These are phyloP conservation scores for Diutina rugosa DNA, from an alignment of 1,139 yeast genomes.

Conservation along the genomic window DNA sequence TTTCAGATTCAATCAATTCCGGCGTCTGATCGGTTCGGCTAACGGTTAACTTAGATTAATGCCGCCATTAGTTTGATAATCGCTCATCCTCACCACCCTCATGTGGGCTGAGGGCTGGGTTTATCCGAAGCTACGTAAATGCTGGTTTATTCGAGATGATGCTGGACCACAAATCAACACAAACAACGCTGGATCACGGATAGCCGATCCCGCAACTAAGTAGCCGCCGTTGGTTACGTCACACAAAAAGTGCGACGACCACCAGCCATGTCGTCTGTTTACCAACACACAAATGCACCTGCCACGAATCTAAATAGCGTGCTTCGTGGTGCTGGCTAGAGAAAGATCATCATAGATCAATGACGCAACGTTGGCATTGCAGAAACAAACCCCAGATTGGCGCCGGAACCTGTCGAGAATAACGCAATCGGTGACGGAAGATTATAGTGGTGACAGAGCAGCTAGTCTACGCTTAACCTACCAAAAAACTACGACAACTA, in stretches of 20 bases:
- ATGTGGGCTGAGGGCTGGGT: neutral
- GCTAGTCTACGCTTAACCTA: too few species aligned
- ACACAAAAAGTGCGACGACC: neutral
- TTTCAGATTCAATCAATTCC: too few species aligned
- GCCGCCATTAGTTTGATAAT: too few species aligned
- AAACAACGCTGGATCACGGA: neutral
- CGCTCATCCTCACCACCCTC: too few species aligned
- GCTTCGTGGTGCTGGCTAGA: neutral
- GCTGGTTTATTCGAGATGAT: neutral
- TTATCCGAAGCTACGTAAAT: neutral
- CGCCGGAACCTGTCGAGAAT: neutral
- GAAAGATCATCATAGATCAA: neutral
- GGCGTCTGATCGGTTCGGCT: too few species aligned
- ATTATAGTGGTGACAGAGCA: too few species aligned
- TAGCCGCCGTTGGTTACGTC: neutral
- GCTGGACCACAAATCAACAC: neutral
- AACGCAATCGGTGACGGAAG: too few species aligned
- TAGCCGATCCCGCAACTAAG: neutral
- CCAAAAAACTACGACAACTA: too few species aligned
- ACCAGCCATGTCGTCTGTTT: neutral
- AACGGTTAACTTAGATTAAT: too few species aligned
- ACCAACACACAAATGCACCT: neutral
- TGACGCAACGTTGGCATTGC: neutral
- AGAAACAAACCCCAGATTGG: neutral
- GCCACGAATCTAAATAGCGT: neutral